These are phyloP conservation scores for Diplocarpon rosae DNA, from an alignment of 2,329 filamentous ascomycete genomes.

Conservation along the genomic window DNA sequence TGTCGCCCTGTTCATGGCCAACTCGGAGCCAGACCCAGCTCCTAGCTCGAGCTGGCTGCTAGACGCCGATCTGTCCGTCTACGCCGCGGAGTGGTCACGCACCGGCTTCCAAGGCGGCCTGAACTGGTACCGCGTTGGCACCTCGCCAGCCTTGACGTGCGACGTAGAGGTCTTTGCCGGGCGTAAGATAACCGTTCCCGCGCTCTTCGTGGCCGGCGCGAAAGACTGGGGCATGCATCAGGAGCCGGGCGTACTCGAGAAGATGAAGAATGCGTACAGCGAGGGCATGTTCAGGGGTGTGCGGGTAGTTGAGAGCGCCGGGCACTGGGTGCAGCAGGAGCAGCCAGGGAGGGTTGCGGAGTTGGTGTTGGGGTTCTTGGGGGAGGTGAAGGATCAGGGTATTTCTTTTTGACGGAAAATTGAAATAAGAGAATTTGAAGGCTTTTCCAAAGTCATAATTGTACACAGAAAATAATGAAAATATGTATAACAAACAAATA, in stretches of 20 bases:
- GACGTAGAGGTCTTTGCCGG: slow-evolving; percentile 51
- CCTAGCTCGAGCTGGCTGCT: slow-evolving; percentile 38
- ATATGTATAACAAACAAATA: no score
- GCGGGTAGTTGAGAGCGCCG: slow-evolving; percentile 45
- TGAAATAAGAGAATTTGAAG: no score
- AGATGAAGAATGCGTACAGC: slow-evolving; percentile 39
- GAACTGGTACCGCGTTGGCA: slow-evolving; percentile 56
- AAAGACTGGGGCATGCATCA: slow-evolving; percentile 61
- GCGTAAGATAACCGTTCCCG: slow-evolving; percentile 48
- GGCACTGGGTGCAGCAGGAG: slow-evolving; percentile 63
- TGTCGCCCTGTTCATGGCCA: slow-evolving; percentile 42
- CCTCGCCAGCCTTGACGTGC: slow-evolving; percentile 34
- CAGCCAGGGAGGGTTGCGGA: slow-evolving; percentile 39
- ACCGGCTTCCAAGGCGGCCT: slow-evolving; percentile 55
- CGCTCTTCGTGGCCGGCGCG: slow-evolving; percentile 48
- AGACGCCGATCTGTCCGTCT: slow-evolving; percentile 46
- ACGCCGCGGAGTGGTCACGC: slow-evolving; percentile 47
- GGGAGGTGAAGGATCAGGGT: no score
- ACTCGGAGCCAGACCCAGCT: slow-evolving; percentile 35
- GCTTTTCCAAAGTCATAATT: no score
- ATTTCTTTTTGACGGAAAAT: no score
- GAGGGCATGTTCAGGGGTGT: slow-evolving; percentile 37
- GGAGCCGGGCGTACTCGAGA: slow-evolving; percentile 51
- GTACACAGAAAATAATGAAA: no score
- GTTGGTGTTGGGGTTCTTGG: no score